Percentiles rank a stretch among this genome's conserved stretches.
phyloP scores from a whole-genome alignment of 169 alveolate species.

The Plasmodium adleri region DNA sequence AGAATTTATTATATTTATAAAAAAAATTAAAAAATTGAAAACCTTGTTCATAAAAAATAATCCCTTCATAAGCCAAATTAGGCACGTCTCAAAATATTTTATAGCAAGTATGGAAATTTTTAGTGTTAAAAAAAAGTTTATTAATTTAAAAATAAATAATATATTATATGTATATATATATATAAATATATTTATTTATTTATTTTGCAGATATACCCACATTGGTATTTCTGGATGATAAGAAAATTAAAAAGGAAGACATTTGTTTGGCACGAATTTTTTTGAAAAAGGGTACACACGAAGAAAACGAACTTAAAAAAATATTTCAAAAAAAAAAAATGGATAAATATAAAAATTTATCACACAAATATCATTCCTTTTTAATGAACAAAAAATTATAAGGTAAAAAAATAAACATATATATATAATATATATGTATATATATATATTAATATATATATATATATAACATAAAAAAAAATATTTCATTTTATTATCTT shows the following conservation, averaged over 20 bases:
- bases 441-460: too few relatives aligned
- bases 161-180: not conserved
- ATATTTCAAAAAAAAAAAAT: constrained; percentile 39
- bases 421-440: not conserved
- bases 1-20: constrained; percentile 29
- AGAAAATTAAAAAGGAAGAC: constrained; percentile 61
- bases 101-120: constrained; percentile 49
- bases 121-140: too few relatives aligned
- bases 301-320: constrained; percentile 67
- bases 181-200: not conserved
- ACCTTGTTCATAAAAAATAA: constrained; percentile 44
- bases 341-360: constrained; percentile 49
- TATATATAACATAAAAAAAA: too few relatives aligned
- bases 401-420: not conserved
- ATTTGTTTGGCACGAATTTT: constrained; percentile 47
- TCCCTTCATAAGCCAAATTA: constrained; percentile 41
- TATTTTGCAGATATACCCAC: constrained; percentile 30
- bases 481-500: too few relatives aligned
- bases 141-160: too few relatives aligned
- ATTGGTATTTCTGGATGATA: constrained; percentile 50
- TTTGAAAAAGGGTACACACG: constrained; percentile 33
- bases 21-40: constrained; percentile 30
- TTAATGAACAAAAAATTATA: constrained; percentile 21
- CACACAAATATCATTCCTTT: constrained; percentile 46
- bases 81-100: constrained; percentile 33